phyloP scores from a whole-genome alignment of 768 basidiomycete genomes.

The Lentinula boryana region DNA sequence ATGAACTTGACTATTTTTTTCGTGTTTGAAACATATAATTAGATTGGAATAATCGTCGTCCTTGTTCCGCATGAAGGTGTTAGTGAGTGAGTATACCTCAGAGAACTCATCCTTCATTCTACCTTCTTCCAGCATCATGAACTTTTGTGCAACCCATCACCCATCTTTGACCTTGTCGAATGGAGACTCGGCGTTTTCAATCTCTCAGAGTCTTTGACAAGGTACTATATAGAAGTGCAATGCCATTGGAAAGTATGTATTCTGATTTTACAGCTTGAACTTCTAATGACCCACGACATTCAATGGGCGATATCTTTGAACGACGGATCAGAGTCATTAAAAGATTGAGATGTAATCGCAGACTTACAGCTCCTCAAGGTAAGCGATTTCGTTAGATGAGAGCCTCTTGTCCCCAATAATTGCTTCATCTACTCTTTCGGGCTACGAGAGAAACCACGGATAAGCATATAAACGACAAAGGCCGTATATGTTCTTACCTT shows the following conservation, averaged over 20 bases:
- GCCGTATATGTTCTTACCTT: background rate
- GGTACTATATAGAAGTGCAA: no score
- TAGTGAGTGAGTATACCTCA: no score
- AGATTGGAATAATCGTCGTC: no score
- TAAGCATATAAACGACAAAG: background rate
- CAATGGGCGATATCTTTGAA: background rate
- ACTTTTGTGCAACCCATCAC: no score
- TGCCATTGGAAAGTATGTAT: background rate
- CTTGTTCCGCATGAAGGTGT: no score
- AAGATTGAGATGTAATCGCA: constrained; percentile 31
- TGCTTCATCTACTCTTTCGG: constrained; percentile 8
- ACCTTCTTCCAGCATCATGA: no score
- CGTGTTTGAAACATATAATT: no score
- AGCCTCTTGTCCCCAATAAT: background rate
- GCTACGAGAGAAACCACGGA: background rate
- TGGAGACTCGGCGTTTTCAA: no score
- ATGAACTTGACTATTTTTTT: no score
- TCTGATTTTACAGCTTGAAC: background rate
- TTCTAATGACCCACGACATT: background rate
- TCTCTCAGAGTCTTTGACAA: no score
- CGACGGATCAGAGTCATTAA: constrained; percentile 37
- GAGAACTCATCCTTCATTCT: no score
- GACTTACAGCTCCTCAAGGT: constrained; percentile 14
- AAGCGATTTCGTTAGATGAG: background rate
- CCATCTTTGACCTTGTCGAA: no score